These are phyloP conservation scores for Crithidia mellificae DNA, from an alignment of 208 protist genomes.

Conservation along the genomic window DNA sequence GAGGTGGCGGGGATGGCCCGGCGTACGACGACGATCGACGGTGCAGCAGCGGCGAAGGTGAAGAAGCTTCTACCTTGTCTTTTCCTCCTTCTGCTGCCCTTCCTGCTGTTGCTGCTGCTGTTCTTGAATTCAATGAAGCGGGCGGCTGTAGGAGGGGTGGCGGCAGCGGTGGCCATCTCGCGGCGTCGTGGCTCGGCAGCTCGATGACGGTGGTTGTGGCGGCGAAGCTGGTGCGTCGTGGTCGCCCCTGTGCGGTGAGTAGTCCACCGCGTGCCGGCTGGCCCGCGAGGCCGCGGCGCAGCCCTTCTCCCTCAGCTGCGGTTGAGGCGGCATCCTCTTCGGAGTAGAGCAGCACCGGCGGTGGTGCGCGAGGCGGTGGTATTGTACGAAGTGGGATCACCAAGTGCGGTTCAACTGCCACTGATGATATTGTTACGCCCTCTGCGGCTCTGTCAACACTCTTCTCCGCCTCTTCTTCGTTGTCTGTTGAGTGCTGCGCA, in stretches of 20 bases:
- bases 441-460: too few relatives aligned
- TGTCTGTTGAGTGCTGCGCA: too few relatives aligned
- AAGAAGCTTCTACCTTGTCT: too few relatives aligned
- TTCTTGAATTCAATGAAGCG: too few relatives aligned
- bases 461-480: not conserved
- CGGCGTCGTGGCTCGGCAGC: not conserved
- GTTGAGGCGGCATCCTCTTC: not conserved
- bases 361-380: slow-evolving; percentile 14
- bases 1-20: not conserved
- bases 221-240: slow-evolving; percentile 33
- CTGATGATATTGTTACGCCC: too few relatives aligned
- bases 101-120: too few relatives aligned
- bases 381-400: slow-evolving; percentile 25
- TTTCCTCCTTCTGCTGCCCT: too few relatives aligned
- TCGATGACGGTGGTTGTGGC: slow-evolving; percentile 21
- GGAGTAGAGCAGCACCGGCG: slow-evolving; percentile 31
- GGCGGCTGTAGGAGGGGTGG: too few relatives aligned
- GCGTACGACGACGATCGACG: not conserved
- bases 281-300: not conserved
- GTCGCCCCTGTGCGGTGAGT: not conserved
- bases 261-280: not conserved
- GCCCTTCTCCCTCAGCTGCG: not conserved
- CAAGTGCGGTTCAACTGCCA: not conserved
- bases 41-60: too few relatives aligned
- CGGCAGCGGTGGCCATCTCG: not conserved